Base-by-base conservation (phyloP, 1,284 basidiomycete genomes). In the Phellinidium pouzarii region DNA sequence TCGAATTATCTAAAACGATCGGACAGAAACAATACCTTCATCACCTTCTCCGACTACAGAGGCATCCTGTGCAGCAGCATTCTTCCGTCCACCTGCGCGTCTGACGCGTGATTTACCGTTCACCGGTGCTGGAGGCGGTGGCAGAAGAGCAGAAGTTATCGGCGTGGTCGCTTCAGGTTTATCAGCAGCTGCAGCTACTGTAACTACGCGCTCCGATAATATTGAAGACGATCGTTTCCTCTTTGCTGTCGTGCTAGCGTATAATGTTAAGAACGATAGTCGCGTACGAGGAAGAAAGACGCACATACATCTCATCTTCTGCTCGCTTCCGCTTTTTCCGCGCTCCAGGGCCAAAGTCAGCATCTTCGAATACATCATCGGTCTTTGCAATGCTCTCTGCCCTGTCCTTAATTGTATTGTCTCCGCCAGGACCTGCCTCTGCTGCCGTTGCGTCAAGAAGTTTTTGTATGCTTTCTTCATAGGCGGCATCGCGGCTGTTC, bases 401-500 rank as follows among this genome's bases (percentile, higher is more conserved):
- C 59, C 53, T 53, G 48, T 58, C 66, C 61, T 58, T 70, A 62
- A 44, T 64, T 63, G 42, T 50, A 23, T 42, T 40, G 9, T 55
- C 53, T n/a, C 46, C 46, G 29, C 34, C 25, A 25, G 70, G 72
- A 41, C 75, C 75, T 19, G 76, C 78, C 63, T 87, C 86, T 6
- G 80, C 80, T 20, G 80, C 82, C n/a, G 80, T 82, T 42, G 78
- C 77, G 60, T 87, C 81, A 44, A 88, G 79, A 50, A 86, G 71
- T 59, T 84, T 80, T 64, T 84, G 82, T 52, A 84, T 65, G 57
- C 84, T 88, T 66, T 94, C 91, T 64, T 96, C 93, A 65, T 95
- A 96, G 3, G 88, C 91, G 5, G 94, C 90, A 64, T 96, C 94
- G 54, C 94, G 77, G 63, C 91, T 94, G 67, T 98, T 99, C 93